Evolutionary conservation across 2,329 filamentous ascomycete species (phyloP).

Genomic region (Seiridium cupressi): DNA sequence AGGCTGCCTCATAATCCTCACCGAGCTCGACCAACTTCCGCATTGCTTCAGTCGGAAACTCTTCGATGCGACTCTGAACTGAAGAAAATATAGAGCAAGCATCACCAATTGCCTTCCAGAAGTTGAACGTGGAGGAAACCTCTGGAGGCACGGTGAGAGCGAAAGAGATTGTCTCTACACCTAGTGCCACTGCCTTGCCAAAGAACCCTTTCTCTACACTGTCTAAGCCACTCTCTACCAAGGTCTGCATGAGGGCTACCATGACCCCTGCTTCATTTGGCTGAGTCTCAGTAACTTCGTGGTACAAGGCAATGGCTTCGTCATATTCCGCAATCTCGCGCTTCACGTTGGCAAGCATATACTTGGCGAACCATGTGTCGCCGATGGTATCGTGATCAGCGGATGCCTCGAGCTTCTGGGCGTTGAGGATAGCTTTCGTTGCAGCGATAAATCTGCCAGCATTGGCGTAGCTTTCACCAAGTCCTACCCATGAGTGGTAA

Average conservation of each 20-base stretch:
- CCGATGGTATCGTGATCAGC: conserved; percentile 52
- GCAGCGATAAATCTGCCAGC: conserved; percentile 94
- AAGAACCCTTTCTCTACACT: conserved; percentile 82
- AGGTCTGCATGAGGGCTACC: conserved; percentile 83
- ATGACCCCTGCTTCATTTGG: conserved; percentile 81
- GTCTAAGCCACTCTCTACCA: conserved; percentile 77
- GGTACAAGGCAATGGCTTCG: conserved; percentile 75
- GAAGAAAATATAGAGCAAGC: conserved; percentile 81
- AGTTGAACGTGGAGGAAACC: conserved; percentile 76
- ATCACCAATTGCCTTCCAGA: conserved; percentile 92
- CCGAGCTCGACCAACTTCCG: conserved; percentile 55
- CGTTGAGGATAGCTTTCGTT: conserved; percentile 84
- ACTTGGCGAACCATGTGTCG: conserved; percentile 92
- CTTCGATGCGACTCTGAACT: conserved; percentile 64
- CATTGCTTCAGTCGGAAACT: conserved; percentile 61
- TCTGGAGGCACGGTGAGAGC: conserved; percentile 60
- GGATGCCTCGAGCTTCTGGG: conserved; percentile 69
- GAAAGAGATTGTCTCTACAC: conserved; percentile 65
- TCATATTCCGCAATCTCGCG: conserved; percentile 90
- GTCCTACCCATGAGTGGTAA: conserved; percentile 93
- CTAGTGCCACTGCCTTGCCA: conserved; percentile 74
- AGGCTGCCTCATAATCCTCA: conserved; percentile 49
- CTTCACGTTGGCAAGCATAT: conserved; percentile 94
- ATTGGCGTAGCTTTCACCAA: conserved; percentile 96
- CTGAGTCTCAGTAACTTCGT: conserved; percentile 65